Conservation (phyloP, 169 alveolate species). For the Perkinsus marinus region DNA sequence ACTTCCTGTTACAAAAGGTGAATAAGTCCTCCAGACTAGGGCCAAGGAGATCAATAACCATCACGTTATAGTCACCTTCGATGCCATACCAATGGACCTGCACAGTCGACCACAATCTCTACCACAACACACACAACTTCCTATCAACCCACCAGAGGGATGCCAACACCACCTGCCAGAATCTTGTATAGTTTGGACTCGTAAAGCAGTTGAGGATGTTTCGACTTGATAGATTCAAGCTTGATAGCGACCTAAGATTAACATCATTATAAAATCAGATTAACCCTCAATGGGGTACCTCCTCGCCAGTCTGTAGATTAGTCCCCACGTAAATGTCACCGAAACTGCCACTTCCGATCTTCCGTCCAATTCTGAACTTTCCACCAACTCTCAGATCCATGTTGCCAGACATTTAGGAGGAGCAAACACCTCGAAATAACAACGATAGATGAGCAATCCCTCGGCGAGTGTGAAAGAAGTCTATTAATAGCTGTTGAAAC, state of each 20-base stretch:
- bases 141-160: not conserved
- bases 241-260: slow-evolving; percentile 41
- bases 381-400: slow-evolving; percentile 93
- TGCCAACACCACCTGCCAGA: slow-evolving; percentile 70
- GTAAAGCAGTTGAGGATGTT: slow-evolving; percentile 87
- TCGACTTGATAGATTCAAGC: slow-evolving; percentile 81
- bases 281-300: slow-evolving; percentile 54
- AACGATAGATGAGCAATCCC: not conserved
- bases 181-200: slow-evolving; percentile 86
- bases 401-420: slow-evolving; percentile 1
- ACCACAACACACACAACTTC: not conserved
- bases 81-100: slow-evolving; percentile 90
- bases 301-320: slow-evolving; percentile 84
- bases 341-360: slow-evolving; percentile 97
- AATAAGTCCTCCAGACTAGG: slow-evolving; percentile 92
- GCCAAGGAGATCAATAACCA: slow-evolving; percentile 90
- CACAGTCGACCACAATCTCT: slow-evolving; percentile 73
- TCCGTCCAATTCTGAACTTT: slow-evolving; percentile 87
- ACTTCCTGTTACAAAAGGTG: slow-evolving; percentile 72
- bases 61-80: slow-evolving; percentile 93
- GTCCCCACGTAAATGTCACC: slow-evolving; percentile 91
- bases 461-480: not conserved
- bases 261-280: not conserved
- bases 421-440: not conserved
- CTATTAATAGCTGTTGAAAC: not conserved